Conservation (phyloP, 1,284 basidiomycete genomes). For the Boletus holoroseus region DNA sequence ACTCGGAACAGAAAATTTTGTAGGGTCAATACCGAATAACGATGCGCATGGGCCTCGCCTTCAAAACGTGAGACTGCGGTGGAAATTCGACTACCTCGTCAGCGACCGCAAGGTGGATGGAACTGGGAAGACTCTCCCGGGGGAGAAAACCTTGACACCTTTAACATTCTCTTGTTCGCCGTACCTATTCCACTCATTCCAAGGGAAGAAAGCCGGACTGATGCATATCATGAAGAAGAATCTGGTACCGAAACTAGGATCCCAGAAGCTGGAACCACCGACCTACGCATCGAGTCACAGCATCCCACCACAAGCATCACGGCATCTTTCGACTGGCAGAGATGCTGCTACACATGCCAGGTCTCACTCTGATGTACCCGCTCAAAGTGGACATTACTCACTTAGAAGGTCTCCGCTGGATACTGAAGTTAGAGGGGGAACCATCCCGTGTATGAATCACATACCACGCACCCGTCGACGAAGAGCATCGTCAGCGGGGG, state of each 20-base stretch:
- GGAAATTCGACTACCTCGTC: constrained; percentile 76
- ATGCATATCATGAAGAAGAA: constrained; percentile 68
- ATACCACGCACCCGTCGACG: constrained; percentile 24
- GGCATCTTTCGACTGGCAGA: constrained; percentile 6
- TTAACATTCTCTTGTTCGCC: constrained; percentile 71
- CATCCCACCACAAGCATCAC: constrained; percentile 2
- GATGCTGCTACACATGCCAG: constrained; percentile 18
- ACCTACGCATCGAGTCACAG: constrained; percentile 8
- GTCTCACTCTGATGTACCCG: constrained; percentile 27
- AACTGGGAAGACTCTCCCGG: constrained; percentile 45
- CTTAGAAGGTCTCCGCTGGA: constrained; percentile 9
- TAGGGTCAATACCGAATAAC: constrained; percentile 21
- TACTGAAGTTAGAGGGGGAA: background rate
- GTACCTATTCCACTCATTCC: constrained; percentile 53
- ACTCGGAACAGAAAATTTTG: constrained; percentile 51
- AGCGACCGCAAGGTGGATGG: constrained; percentile 47
- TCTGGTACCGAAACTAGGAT: constrained; percentile 51
- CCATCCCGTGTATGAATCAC: constrained; percentile 3
- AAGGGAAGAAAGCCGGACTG: constrained; percentile 61
- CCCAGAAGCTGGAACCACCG: constrained; percentile 53
- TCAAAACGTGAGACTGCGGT: constrained; percentile 43
- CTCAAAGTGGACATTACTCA: constrained; percentile 5
- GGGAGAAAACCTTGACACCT: constrained; percentile 67
- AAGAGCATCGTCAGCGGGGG: constrained; percentile 31
- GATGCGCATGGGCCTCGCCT: constrained; percentile 15